Evolutionary conservation across 805 yeast species (phyloP), one percentile per base, ranked within the genome.

Genomic region (Candida khao-thaluensis): DNA sequence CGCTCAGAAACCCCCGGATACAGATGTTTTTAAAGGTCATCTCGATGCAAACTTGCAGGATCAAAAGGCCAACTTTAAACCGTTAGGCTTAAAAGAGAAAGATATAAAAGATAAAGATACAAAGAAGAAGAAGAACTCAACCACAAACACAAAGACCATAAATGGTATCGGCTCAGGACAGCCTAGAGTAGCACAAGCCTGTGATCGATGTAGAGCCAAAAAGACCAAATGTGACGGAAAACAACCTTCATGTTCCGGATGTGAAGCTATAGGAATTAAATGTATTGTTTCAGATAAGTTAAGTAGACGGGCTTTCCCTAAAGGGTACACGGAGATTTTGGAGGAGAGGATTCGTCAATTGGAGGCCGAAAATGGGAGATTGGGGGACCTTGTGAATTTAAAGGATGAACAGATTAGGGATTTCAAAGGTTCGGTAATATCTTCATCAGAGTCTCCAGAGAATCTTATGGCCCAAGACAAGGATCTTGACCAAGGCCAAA

Each of bases 301-400:
- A n/a, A 77, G 90, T 1, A 72, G 96, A 42, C 70, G 90, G 46
- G 91, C 95, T 0, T 89, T 82, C 53, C 96, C 96, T 0, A 73
- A 95, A 56, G 96, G 96, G 0, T 89, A 89, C 53, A 89, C 96
- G 0, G 96, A 89, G 61, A 81, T 89, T 2, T 60, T 89, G 38
- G 97, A 89, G 56, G 95, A 87, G 53, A 69, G 95, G 36, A 81
- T 89, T n/a, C 69, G 96, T 35, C 93, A 84, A 54, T 69, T 90
- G 16, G 95, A 88, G 57, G 76, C 82, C 3, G 95, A 88, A 52
- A 87, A 86, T 57, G 77, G 79, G 47, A 74, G 84, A 52, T 60
- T 89, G 18, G 69, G 75, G 23, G 84, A 85, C 7, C 55, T 83
- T 33, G 53, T 85, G 28, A 83, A 79, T 43, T 57, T 81, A 40